Percentiles rank a stretch among this genome's conserved stretches.
phyloP scores from a whole-genome alignment of 2,329 filamentous ascomycete species.

The Apiospora phragmitis region DNA sequence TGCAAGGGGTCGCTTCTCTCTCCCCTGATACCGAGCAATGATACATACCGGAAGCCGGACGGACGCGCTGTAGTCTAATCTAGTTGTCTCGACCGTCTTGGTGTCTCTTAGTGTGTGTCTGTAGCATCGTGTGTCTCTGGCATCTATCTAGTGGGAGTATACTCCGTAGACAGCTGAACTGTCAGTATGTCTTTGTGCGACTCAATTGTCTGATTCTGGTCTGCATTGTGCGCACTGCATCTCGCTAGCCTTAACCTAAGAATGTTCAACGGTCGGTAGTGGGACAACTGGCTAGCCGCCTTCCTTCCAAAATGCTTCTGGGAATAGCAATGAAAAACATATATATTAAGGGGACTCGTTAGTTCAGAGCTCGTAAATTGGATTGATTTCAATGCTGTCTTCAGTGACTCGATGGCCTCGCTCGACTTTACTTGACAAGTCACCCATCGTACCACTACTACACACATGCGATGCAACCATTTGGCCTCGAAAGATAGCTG shows the following conservation, averaged over 20 bases:
- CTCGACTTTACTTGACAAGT: not conserved
- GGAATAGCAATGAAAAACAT: not conserved
- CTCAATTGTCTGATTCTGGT: not conserved
- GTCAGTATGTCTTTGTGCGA: not conserved
- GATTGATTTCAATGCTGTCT: not conserved
- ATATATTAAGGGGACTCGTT: not conserved
- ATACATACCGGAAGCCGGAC: not conserved
- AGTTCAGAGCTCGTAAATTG: not conserved
- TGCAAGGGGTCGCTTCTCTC: not conserved
- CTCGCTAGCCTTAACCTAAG: not conserved
- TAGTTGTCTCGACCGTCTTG: not conserved
- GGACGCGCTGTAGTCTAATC: not conserved
- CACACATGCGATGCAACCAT: not conserved
- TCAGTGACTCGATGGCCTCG: not conserved
- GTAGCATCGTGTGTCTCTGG: not conserved
- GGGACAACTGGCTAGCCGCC: not conserved
- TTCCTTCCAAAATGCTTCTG: not conserved
- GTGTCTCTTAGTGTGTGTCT: not conserved
- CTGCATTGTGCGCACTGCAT: not conserved
- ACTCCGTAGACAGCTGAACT: not conserved
- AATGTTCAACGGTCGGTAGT: constrained; percentile 4
- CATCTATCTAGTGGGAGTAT: not conserved
- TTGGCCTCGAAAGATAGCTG: not conserved
- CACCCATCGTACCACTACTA: not conserved
- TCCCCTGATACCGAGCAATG: not conserved